Percentiles rank a stretch among this genome's conserved stretches.
Evolutionary conservation across 345 rosid genomes (phyloP).

Genomic region (Chamaenerion angustifolium): DNA sequence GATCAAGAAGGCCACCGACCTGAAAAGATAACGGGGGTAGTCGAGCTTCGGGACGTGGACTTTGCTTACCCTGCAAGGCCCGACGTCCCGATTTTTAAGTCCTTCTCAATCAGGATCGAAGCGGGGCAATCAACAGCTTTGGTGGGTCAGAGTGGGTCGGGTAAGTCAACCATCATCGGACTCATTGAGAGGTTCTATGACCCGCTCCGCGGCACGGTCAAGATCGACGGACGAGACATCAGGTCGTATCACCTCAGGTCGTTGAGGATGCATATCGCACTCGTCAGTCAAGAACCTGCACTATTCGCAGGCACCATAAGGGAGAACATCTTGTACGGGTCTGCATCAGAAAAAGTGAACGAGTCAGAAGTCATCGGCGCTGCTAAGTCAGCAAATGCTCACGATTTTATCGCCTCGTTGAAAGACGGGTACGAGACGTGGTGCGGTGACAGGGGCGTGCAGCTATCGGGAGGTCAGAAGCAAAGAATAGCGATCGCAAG

Average conservation of each 20-base stretch:
- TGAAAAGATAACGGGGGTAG: constrained; percentile 24
- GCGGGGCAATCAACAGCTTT: constrained; percentile 6
- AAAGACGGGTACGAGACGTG: constrained; percentile 52
- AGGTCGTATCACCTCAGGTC: constrained; percentile 38
- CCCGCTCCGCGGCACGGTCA: constrained; percentile 38
- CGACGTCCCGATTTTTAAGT: constrained; percentile 25
- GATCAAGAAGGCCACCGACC: constrained; percentile 30
- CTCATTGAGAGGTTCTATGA: constrained; percentile 66
- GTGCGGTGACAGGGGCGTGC: constrained; percentile 94
- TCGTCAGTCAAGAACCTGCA: constrained; percentile 70
- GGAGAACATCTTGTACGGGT: constrained; percentile 55
- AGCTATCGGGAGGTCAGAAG: constrained; percentile 91
- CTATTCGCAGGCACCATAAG: constrained; percentile 49
- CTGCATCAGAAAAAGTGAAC: constrained; percentile 28
- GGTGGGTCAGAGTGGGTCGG: constrained; percentile 59
- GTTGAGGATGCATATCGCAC: constrained; percentile 47
- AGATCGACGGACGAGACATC: constrained; percentile 46
- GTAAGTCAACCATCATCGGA: constrained; percentile 71
- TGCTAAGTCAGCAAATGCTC: constrained; percentile 71
- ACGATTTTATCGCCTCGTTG: constrained; percentile 45
- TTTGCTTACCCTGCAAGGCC: constrained; percentile 52
- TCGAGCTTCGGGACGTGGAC: constrained; percentile 28
- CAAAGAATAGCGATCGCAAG: constrained; percentile 88
- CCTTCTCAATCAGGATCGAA: constrained; percentile 22
- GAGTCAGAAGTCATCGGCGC: constrained; percentile 53